Base-by-base conservation (phyloP, 306 rosid genomes). In the Castanea sativa region DNA sequence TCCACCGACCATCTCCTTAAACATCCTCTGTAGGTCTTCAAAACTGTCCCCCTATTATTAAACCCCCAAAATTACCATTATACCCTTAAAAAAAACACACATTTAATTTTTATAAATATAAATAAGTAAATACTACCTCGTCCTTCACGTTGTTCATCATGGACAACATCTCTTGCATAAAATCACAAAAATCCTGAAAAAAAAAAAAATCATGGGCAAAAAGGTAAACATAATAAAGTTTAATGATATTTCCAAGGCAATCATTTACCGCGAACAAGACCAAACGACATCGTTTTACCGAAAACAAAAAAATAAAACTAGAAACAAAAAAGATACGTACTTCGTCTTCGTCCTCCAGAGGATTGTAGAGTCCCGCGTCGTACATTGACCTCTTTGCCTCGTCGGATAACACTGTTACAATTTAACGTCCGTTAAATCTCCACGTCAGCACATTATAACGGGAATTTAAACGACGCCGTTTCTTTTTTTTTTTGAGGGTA, bases 1-100 rank as follows among this genome's bases (percentile, higher is more conserved):
- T 8, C 91, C 92, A 51, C 97, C 96, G 5, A 90, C 96, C 96
- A 96, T 91, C 53, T 96, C 99, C 73, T 74, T 84, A 25, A 90
- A 91, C 97, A 93, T 96, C 91, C 80, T 86, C 27, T 91, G 97
- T 18, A 96, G 88, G 77, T 96, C 99, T 79, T 96, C 99, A 79
- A 96, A 89, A 80, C 93, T 89, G 43, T 91, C 88, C 76, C 90
- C 96, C 99, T 96, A 55, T 1, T 58, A 20, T 43, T 1, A 10
- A 67, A 35, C 2, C 1, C 15, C 0, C 59, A 27, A 8, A 13
- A 64, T 59, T 67, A 6, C 2, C 3, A 69, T 13, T 7, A 25
- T 14, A 20, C 53, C 68, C 53, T n/a, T 5, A 21, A 9, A 56
- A 9, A 11, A 1, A 30, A n/a, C 20, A n/a, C 1, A 2, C 21